Percentiles rank a stretch among this genome's conserved stretches.
Evolutionary conservation across 768 basidiomycete genomes (phyloP).

Genomic region (Lactifluus hygrophoroides): DNA sequence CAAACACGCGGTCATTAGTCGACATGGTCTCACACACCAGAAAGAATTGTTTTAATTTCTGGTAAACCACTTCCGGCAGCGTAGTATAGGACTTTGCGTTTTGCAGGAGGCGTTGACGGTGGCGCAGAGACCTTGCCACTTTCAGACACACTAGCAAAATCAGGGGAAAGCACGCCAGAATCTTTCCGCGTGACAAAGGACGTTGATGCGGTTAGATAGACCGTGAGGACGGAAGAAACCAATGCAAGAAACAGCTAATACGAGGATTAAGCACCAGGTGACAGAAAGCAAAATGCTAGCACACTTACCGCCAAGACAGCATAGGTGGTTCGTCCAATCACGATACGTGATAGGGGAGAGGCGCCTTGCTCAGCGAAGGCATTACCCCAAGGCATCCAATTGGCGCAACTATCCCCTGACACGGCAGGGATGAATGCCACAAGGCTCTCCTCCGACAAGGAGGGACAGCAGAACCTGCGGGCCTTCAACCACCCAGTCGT

Average conservation of each 20-base stretch:
- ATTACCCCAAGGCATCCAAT: conserved; percentile 74
- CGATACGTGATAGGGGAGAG: conserved; percentile 30
- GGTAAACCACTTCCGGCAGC: conserved; percentile 96
- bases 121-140: conserved; percentile 16
- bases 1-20: no score
- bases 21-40: conserved; percentile 39
- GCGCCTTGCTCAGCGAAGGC: conserved; percentile 34
- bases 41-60: conserved; percentile 92
- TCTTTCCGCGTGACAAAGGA: conserved; percentile 87
- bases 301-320: conserved; percentile 66
- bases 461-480: conserved; percentile 74
- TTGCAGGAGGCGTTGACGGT: conserved; percentile 25
- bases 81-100: conserved; percentile 77
- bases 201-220: conserved; percentile 81
- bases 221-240: conserved; percentile 69
- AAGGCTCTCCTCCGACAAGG: conserved; percentile 18
- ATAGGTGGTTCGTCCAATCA: conserved; percentile 62
- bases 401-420: conserved; percentile 40
- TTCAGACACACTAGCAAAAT: conserved; percentile 29
- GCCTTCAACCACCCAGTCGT: conserved; percentile 58
- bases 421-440: conserved; percentile 4
- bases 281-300: not conserved
- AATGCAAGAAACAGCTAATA: conserved; percentile 72
- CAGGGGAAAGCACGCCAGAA: conserved; percentile 54
- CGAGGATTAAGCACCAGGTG: not conserved